These are phyloP conservation scores for Colletotrichum australisinense DNA, from an alignment of 2,329 filamentous ascomycete genomes.

Conservation along the genomic window DNA sequence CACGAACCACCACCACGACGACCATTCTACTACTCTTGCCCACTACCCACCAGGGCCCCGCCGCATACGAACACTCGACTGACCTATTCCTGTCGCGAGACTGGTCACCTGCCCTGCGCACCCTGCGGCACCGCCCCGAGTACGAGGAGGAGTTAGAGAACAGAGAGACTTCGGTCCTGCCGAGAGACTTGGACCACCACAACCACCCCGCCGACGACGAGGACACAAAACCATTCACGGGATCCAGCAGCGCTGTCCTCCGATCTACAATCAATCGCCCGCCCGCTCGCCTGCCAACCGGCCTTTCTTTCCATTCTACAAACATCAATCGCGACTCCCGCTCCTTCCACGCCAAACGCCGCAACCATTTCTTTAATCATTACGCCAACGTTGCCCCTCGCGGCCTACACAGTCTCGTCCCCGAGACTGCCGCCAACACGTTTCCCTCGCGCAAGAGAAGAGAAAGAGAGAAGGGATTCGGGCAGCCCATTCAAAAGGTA, in stretches of 20 bases:
- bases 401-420: slow-evolving; percentile 31
- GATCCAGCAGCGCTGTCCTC: slow-evolving; percentile 67
- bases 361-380: slow-evolving; percentile 35
- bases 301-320: slow-evolving; percentile 32
- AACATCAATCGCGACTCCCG: slow-evolving; percentile 4
- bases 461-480: slow-evolving; percentile 34
- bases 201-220: slow-evolving; percentile 22
- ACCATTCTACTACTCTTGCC: background rate
- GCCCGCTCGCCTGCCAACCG: background rate
- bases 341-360: slow-evolving; percentile 28
- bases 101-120: slow-evolving; percentile 22
- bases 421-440: slow-evolving; percentile 31
- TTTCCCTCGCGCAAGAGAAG: slow-evolving; percentile 36
- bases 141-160: slow-evolving; percentile 26
- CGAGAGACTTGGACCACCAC: slow-evolving; percentile 16
- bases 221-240: slow-evolving; percentile 41
- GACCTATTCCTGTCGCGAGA: slow-evolving; percentile 21
- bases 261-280: slow-evolving; percentile 35
- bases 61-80: slow-evolving; percentile 20
- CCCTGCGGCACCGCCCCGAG: slow-evolving; percentile 11
- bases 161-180: slow-evolving; percentile 19
- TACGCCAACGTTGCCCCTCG: slow-evolving; percentile 20
- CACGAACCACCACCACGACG: slow-evolving; percentile 15
- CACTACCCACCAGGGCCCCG: background rate
- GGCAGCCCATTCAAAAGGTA: slow-evolving; percentile 33